Evolutionary conservation across 345 rosid species (phyloP), one percentile per base, ranked within the genome.

Genomic region (Sisymbrium altissimum): DNA sequence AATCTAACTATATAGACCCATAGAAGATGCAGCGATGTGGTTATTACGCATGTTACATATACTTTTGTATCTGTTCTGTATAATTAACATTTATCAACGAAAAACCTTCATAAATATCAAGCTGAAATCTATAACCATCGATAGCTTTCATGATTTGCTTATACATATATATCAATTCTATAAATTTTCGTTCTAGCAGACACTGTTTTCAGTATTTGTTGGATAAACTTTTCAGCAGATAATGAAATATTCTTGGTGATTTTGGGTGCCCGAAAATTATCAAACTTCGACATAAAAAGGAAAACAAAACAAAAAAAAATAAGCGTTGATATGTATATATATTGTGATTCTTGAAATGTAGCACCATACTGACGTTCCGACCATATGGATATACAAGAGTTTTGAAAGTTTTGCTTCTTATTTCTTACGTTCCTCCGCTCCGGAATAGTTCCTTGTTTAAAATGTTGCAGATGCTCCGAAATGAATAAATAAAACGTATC

Each of bases 31-130:
- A 67, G 36, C 67, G 25, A 27, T 74, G 46, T 32, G 49, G 13
- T 64, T 66, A 56, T 15, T 15, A 65, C 9, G 78, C 72, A 35
- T 73, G 15, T 58, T 74, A 74, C 29, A 38, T 74, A 48, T 38
- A 19, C 41, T 38, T 10, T 0, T 15, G 48, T 64, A 33, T 36
- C 13, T 35, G 9, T 40, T 62, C 10, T 53, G 55, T 53, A 41
- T 2, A 30, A 2, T 12, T 44, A 30, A 71, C 8, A 48, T 18
- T 46, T 46, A 46, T 18, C 12, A 18, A 46, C 52, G 2, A 46
- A 2, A 3, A 7, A 18, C 10, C 9, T 7, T 46, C 2, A 3
- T 25, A 46, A 18, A 18, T 46, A 48, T 9, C 27, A 48, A 48
- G 27, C 53, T 48, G 27, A 13, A 48, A 48, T 19, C 53, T 18